Base-by-base conservation (phyloP, 2,329 filamentous ascomycete genomes). In the Ophiocordyceps camponoti-leonardi region DNA sequence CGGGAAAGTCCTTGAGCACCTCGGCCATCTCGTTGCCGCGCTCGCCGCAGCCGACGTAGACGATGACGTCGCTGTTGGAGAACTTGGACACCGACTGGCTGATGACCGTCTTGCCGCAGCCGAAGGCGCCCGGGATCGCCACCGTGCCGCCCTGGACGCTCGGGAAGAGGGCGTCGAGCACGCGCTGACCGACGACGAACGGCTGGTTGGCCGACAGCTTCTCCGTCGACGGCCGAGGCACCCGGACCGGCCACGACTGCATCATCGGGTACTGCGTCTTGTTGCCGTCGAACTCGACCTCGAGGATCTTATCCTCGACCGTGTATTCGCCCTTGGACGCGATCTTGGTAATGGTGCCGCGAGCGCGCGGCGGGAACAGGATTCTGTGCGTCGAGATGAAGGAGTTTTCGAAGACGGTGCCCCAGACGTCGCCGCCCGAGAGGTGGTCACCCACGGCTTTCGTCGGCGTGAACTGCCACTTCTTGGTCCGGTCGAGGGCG, bases 11-110 rank as follows among this genome's bases (percentile, higher is more conserved):
- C 84, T 95, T 96, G 75, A 98, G 75, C 55, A 98, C 92, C 75
- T 98, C 92, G 52, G 92, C 92, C 92, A 98, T 98, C 68, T 98
- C 92, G 62, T 98, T 98, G 54, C 92, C 92, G 56, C 92, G 84
- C 69, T 98, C 92, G 56, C 88, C 86, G 23, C 66, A 60, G 68
- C 92, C 92, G 49, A 98, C 92, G 62, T 98, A 98, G 56, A 98
- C 85, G 55, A 98, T 98, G 59, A 96, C 86, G 63, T 98, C 92
- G 64, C 84, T 92, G 79, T 98, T 98, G 60, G 92, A 98, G 73
- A 98, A 98, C 69, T 98, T 98, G 66, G 92, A 98, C 51, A 98
- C 83, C 49, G 86, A 94, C 69, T 98, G 92, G 59, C 82, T 88
- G 67, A 98, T 98, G 70, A 98, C 92, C 58, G 92, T 98, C 80